A percentile compares a stretch with the other conserved stretches of the same genome.
Evolutionary conservation across 257 asterid species (phyloP).

Genomic region (Solanum chiquidenum): DNA sequence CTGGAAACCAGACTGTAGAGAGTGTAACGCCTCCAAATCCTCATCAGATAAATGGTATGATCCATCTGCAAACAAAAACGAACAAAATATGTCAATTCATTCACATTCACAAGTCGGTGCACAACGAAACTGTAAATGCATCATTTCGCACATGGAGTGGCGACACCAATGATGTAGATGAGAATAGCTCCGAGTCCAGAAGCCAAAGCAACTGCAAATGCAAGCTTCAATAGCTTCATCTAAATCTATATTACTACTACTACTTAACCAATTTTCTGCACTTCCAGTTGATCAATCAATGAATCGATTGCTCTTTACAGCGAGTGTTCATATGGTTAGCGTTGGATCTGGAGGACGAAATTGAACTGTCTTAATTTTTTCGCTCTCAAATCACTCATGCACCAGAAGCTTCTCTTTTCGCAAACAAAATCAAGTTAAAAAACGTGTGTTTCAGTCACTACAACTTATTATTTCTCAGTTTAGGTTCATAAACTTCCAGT

Average conservation of each 20-base stretch:
- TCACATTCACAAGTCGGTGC: not conserved
- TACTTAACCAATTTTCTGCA: not conserved
- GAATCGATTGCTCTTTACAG: not conserved
- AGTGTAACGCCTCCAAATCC: constrained; percentile 58
- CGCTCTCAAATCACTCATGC: not conserved
- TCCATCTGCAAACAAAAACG: constrained; percentile 28
- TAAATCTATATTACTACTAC: not conserved
- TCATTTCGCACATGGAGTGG: constrained; percentile 26
- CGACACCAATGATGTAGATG: constrained; percentile 52
- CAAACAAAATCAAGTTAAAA: not conserved
- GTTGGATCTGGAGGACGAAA: not conserved
- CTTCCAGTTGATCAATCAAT: not conserved
- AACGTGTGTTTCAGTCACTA: not conserved
- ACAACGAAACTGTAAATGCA: not conserved
- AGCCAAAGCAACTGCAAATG: constrained; percentile 50
- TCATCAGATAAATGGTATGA: constrained; percentile 31
- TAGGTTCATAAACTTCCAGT: not conserved
- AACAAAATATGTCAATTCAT: not conserved
- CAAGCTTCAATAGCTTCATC: constrained; percentile 68
- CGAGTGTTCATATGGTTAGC: not conserved
- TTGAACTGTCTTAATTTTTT: not conserved
- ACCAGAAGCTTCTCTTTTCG: not conserved
- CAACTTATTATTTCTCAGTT: not conserved
- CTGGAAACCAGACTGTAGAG: constrained; percentile 49
- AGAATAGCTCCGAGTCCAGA: constrained; percentile 67